phyloP scores from a whole-genome alignment of 116 monocot genomes.

The Cymodocea nodosa region DNA sequence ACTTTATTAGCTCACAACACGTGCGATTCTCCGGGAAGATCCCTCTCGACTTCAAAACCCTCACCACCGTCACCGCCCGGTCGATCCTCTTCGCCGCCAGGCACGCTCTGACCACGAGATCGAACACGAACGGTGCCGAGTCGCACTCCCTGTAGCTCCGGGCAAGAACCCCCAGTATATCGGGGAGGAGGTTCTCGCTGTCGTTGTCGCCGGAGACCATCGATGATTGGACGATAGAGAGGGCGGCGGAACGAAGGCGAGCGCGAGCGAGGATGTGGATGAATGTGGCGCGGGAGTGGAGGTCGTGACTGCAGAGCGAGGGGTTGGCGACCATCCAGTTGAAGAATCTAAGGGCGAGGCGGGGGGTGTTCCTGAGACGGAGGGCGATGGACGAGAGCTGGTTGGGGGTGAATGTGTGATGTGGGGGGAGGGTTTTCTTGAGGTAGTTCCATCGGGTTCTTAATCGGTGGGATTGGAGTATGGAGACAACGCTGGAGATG shows the following conservation, averaged over 20 bases:
- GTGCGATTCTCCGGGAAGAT: constrained; percentile 25
- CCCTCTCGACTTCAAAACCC: constrained; percentile 15
- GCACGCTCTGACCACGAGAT: constrained; percentile 53
- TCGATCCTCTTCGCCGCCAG: constrained; percentile 23
- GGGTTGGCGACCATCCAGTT: constrained; percentile 9
- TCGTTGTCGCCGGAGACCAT: constrained; percentile 10
- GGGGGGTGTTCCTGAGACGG: constrained; percentile 40
- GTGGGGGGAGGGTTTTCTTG: constrained; percentile 12
- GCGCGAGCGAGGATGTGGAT: constrained; percentile 49
- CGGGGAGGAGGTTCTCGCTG: constrained; percentile 4
- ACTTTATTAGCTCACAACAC: constrained; percentile 30
- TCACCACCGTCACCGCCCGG: constrained; percentile 26
- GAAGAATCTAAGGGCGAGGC: constrained; percentile 56
- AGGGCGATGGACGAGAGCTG: constrained; percentile 27
- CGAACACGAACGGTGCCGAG: constrained; percentile 67
- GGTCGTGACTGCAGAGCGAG: constrained; percentile 12
- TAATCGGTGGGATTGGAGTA: constrained; percentile 34
- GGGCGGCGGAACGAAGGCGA: constrained; percentile 35
- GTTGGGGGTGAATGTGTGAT: constrained; percentile 22
- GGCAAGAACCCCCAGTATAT: constrained; percentile 27
- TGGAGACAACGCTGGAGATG: constrained; percentile 32
- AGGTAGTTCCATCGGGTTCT: constrained; percentile 44
- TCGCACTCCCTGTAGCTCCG: constrained; percentile 37
- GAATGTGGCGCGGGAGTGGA: constrained; percentile 28
- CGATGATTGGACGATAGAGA: constrained; percentile 37